These are phyloP conservation scores for Myxozyma vanderwaltii DNA, from an alignment of 805 yeast genomes.

Conservation along the genomic window DNA sequence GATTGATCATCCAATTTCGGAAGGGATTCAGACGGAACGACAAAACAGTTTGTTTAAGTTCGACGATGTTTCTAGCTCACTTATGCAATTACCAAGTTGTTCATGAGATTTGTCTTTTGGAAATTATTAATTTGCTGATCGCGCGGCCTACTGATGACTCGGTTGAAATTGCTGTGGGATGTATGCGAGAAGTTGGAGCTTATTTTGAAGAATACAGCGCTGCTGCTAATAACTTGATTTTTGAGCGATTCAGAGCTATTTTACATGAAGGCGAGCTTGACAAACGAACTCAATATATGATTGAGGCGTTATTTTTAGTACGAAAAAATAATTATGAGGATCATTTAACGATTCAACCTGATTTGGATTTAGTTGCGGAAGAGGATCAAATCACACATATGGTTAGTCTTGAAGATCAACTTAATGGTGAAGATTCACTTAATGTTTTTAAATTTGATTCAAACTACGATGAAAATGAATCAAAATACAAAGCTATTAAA, in stretches of 20 bases:
- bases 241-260: constrained; percentile 62
- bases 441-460: constrained; percentile 57
- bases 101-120: constrained; percentile 44
- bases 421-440: constrained; percentile 51
- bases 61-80: constrained; percentile 58
- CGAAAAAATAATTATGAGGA: constrained; percentile 51
- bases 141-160: constrained; percentile 56
- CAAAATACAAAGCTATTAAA: constrained; percentile 49
- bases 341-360: constrained; percentile 48
- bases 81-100: constrained; percentile 64
- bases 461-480: constrained; percentile 54
- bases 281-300: constrained; percentile 48
- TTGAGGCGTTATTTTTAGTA: constrained; percentile 56
- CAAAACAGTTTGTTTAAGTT: constrained; percentile 48
- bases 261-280: constrained; percentile 57
- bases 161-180: constrained; percentile 54
- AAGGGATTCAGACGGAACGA: constrained; percentile 54
- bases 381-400: constrained; percentile 62
- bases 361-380: constrained; percentile 62
- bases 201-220: constrained; percentile 49
- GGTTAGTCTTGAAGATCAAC: constrained; percentile 55
- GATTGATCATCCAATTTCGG: constrained; percentile 63
- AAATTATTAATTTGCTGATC: constrained; percentile 50
- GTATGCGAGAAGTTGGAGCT: constrained; percentile 58
- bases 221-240: constrained; percentile 53